These are phyloP conservation scores for Elaeis oleifera DNA, from an alignment of 202 grass and related monocot genomes.

Conservation along the genomic window DNA sequence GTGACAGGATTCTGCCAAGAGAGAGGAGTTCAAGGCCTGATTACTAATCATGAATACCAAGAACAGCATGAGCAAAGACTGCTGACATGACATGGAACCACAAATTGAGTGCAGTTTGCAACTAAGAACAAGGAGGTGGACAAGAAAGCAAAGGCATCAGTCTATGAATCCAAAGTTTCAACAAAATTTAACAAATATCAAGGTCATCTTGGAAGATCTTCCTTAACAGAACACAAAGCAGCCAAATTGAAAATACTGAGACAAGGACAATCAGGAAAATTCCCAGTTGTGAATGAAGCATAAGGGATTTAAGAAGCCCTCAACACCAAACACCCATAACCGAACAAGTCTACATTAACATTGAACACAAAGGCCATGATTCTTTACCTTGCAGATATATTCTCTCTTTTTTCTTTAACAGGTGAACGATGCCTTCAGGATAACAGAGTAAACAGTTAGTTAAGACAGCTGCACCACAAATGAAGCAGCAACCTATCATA, in stretches of 20 bases:
- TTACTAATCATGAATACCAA: too few species aligned
- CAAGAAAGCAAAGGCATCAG: slow-evolving; percentile 9
- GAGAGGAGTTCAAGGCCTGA: too few species aligned
- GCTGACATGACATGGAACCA: too few species aligned
- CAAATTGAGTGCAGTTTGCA: too few species aligned
- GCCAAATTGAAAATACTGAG: too few species aligned
- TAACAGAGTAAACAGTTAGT: slow-evolving; percentile 81
- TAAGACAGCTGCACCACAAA: slow-evolving; percentile 65
- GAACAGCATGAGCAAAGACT: too few species aligned
- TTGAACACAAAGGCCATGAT: slow-evolving; percentile 35
- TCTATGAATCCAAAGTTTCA: neutral
- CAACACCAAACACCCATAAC: slow-evolving; percentile 26
- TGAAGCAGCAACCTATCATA: slow-evolving; percentile 63
- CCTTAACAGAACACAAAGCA: neutral
- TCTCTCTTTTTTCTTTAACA: slow-evolving; percentile 99
- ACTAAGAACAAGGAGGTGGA: slow-evolving; percentile 8
- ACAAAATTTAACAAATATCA: neutral
- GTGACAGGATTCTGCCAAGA: too few species aligned
- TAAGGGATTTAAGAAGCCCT: slow-evolving; percentile 22
- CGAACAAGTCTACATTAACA: slow-evolving; percentile 38
- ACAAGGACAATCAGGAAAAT: neutral
- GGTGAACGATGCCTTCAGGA: slow-evolving; percentile 99
- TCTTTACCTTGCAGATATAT: slow-evolving; percentile 98
- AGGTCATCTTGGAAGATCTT: neutral
- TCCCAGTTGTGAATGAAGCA: slow-evolving; percentile 34